A percentile compares a stretch with the other conserved stretches of the same genome.
Conservation (phyloP, 257 asterid species). For the Ligustrum vulgare region DNA sequence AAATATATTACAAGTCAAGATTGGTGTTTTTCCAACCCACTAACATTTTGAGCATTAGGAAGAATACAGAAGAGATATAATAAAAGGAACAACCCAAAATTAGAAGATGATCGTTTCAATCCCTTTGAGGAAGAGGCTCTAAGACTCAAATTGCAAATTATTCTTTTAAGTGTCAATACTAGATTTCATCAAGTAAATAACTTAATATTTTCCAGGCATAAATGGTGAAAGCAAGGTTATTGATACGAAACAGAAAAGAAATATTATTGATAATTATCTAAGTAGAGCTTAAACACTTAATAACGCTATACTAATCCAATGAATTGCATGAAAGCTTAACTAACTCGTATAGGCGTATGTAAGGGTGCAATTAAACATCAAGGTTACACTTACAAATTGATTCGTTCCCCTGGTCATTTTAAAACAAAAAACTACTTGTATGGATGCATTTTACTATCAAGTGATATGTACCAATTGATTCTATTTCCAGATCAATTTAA, state of each 20-base stretch:
- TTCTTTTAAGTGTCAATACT: slow-evolving; percentile 6
- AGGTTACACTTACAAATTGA: neutral
- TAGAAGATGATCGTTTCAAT: neutral
- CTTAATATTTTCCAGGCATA: neutral
- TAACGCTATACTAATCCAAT: neutral
- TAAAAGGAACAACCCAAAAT: neutral
- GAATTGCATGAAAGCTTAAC: neutral
- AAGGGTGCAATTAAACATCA: neutral
- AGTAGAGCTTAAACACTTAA: neutral
- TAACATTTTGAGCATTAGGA: slow-evolving; percentile 11
- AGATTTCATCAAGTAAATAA: slow-evolving; percentile 16
- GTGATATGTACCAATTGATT: slow-evolving; percentile 1
- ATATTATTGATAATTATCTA: neutral
- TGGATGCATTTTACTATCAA: neutral
- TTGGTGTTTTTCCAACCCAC: slow-evolving; percentile 1
- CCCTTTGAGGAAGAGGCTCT: slow-evolving; percentile 13
- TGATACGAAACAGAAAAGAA: neutral
- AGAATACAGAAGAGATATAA: slow-evolving; percentile 2
- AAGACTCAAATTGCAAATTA: slow-evolving; percentile 9
- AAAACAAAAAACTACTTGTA: neutral
- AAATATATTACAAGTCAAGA: neutral
- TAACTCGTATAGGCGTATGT: neutral
- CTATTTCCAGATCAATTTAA: neutral
- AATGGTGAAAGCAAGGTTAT: neutral
- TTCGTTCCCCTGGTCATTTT: neutral